A percentile compares a stretch with the other conserved stretches of the same genome.
Evolutionary conservation across 306 rosid species (phyloP).

Genomic region (Lathyrus tuberosus): DNA sequence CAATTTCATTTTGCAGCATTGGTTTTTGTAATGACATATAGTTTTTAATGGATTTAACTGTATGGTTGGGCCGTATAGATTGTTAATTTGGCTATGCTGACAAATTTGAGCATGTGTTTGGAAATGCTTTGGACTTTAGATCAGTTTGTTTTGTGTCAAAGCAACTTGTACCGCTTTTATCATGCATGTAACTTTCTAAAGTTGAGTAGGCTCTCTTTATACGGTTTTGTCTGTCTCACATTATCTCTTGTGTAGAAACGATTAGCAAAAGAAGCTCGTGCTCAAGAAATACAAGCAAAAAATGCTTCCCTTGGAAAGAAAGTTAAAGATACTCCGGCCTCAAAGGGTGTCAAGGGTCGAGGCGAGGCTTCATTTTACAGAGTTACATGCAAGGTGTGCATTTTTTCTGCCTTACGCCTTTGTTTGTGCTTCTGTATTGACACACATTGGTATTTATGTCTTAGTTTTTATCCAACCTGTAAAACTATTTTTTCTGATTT

Average conservation of each 20-base stretch:
- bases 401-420: constrained; percentile 34
- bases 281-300: constrained; percentile 82
- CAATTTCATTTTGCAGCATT: constrained; percentile 20
- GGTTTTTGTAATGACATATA: not conserved
- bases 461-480: constrained; percentile 10
- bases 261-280: constrained; percentile 83
- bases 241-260: constrained; percentile 60
- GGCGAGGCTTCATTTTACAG: constrained; percentile 94
- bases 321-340: constrained; percentile 62
- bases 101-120: constrained; percentile 2
- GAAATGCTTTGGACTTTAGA: not conserved
- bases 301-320: constrained; percentile 83
- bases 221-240: constrained; percentile 26
- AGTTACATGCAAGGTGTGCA: constrained; percentile 86
- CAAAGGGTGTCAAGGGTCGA: constrained; percentile 75
- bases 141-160: not conserved
- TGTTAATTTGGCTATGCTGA: constrained; percentile 15
- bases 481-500: constrained; percentile 26
- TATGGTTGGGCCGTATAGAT: constrained; percentile 7
- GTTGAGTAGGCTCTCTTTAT: constrained; percentile 7
- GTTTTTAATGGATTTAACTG: constrained; percentile 1
- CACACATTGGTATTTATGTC: constrained; percentile 20
- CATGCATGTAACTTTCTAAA: not conserved
- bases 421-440: constrained; percentile 31
- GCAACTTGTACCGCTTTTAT: not conserved